These are phyloP conservation scores for Pulveroboletus ravenelii DNA, from an alignment of 768 basidiomycete species.

Conservation along the genomic window DNA sequence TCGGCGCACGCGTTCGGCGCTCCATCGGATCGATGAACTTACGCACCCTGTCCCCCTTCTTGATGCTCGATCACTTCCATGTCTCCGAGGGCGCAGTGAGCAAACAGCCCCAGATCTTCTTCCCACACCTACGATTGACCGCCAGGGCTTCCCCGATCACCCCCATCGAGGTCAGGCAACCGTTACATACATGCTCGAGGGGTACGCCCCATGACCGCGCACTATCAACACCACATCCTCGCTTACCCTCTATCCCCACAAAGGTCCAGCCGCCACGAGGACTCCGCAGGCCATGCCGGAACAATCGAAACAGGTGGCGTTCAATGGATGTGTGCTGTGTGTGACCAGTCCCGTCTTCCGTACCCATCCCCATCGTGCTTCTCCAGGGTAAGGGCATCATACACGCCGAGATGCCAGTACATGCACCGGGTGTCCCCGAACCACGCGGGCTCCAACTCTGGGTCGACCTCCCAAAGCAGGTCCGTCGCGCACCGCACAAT, in stretches of 20 bases:
- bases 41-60: conserved; percentile 83
- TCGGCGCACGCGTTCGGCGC: conserved; percentile 76
- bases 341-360: conserved; percentile 19
- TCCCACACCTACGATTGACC: not conserved
- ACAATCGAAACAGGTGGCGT: conserved; percentile 77
- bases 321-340: conserved; percentile 91
- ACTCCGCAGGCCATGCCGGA: conserved; percentile 83
- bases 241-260: conserved; percentile 18
- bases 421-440: conserved; percentile 58
- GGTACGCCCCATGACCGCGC: conserved; percentile 34
- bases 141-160: conserved; percentile 85
- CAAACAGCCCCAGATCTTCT: conserved; percentile 1
- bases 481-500: conserved; percentile 21
- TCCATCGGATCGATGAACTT: conserved; percentile 76
- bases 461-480: conserved; percentile 75
- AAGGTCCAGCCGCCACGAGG: conserved; percentile 77
- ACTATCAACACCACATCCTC: not conserved
- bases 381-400: conserved; percentile 63
- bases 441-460: conserved; percentile 86
- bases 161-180: conserved; percentile 89
- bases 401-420: conserved; percentile 87
- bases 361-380: not conserved
- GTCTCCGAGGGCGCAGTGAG: conserved; percentile 64
- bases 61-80: conserved; percentile 85
- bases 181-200: conserved; percentile 86